Conservation (phyloP, 148 eudicot genomes). For the Drosera capensis region DNA sequence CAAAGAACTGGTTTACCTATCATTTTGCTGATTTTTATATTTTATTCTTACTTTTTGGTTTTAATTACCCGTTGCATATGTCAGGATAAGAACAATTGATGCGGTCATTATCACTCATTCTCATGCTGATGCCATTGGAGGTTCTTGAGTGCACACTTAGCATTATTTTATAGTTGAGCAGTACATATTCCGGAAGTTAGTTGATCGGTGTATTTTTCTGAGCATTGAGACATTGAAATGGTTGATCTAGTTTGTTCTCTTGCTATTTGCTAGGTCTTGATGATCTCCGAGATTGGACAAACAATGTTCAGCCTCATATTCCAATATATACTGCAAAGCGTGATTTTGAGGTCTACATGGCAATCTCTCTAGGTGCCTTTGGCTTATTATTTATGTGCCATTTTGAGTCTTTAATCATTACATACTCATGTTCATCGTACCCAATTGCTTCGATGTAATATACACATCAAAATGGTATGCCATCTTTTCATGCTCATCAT, state of each 20-base stretch:
- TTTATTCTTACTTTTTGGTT: too few species aligned
- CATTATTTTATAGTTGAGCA: constrained; percentile 13
- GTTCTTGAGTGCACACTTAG: constrained; percentile 35
- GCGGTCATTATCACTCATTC: constrained; percentile 97
- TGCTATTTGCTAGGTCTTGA: constrained; percentile 98
- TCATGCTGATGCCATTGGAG: constrained; percentile 99
- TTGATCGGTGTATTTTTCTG: too few species aligned
- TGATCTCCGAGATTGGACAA: constrained; percentile 99
- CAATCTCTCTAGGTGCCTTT: too few species aligned
- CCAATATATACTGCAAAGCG: constrained; percentile 82
- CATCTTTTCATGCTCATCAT: too few species aligned
- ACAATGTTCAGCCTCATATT: constrained; percentile 75
- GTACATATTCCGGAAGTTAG: constrained; percentile 1
- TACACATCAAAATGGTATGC: too few species aligned
- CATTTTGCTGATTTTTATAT: too few species aligned
- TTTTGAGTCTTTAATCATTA: background rate
- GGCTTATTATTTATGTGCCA: too few species aligned
- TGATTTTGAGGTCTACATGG: constrained; percentile 76
- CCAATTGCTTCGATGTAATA: too few species aligned
- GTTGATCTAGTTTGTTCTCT: constrained; percentile 4
- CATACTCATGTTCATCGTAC: background rate
- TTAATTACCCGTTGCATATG: constrained; percentile 40
- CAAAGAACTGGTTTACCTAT: too few species aligned
- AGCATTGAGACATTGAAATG: too few species aligned
- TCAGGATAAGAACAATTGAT: constrained; percentile 93